Percentiles rank a stretch among this genome's conserved stretches.
phyloP scores from a whole-genome alignment of 805 yeast genomes.

The Teunomyces kruisii region DNA sequence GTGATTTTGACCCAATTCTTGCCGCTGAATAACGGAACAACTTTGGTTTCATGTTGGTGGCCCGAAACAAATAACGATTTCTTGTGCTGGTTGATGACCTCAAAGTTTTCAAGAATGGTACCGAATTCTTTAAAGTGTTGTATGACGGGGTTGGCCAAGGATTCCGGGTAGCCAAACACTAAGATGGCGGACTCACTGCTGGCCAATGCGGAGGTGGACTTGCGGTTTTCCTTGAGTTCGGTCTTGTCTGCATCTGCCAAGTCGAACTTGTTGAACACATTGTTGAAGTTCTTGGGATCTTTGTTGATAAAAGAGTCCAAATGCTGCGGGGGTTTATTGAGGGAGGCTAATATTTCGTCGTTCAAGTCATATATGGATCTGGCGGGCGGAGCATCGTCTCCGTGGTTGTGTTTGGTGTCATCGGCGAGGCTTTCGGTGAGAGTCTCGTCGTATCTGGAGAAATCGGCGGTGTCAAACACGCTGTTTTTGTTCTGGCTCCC shows the following conservation, averaged over 20 bases:
- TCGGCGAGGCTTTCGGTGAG: slow-evolving; percentile 29
- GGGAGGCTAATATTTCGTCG: slow-evolving; percentile 39
- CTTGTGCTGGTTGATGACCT: slow-evolving; percentile 22
- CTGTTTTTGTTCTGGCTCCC: slow-evolving; percentile 28
- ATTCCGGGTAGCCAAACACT: slow-evolving; percentile 87
- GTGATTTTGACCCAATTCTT: slow-evolving; percentile 90
- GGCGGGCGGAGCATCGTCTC: slow-evolving; percentile 50
- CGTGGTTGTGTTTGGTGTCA: slow-evolving; percentile 21
- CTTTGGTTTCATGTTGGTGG: slow-evolving; percentile 10
- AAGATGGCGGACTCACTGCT: slow-evolving; percentile 64
- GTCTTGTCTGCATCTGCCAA: slow-evolving; percentile 10
- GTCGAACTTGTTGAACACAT: slow-evolving; percentile 42
- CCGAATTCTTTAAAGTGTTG: slow-evolving; percentile 81
- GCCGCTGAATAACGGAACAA: slow-evolving; percentile 76
- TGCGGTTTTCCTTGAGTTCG: slow-evolving; percentile 12
- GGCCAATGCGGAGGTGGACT: slow-evolving; percentile 21
- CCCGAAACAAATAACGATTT: slow-evolving; percentile 7
- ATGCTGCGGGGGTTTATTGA: slow-evolving; percentile 34
- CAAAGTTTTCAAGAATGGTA: slow-evolving; percentile 71
- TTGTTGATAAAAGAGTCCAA: slow-evolving; percentile 43
- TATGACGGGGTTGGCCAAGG: slow-evolving; percentile 63
- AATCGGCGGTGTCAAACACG: slow-evolving; percentile 22
- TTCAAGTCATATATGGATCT: slow-evolving; percentile 51
- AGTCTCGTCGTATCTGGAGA: slow-evolving; percentile 27
- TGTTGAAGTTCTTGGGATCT: slow-evolving; percentile 46